Base-by-base conservation (phyloP, 805 yeast genomes). In the Candida boleticola region DNA sequence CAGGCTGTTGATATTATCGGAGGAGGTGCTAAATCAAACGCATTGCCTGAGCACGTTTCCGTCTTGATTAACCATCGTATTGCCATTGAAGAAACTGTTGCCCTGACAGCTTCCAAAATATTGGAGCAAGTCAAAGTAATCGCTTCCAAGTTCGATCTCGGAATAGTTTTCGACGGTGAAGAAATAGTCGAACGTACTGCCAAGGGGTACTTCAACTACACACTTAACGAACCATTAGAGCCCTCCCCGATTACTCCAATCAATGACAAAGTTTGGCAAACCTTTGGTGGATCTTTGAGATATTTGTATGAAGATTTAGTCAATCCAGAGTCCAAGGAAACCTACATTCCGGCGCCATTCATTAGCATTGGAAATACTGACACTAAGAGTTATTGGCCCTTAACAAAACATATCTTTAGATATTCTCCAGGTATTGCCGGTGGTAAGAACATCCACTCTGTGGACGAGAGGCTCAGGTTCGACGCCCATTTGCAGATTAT, bases 21-120 rank as follows among this genome's bases (percentile, higher is more conserved):
- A 5, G 80, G 80, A 9, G 81, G 80, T 1, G 67, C 61, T n/a
- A 76, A 76, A 50, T 54, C 72, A 1, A 76, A 76, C 48, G 77
- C 79, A 1, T 61, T 76, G 20, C 80, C 81, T 1, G 79, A 76
- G 45, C 63, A 63, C 49, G 79, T 66, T 5, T 61, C 64, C 5
- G 60, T 71, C 3, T 52, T 63, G 18, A 65, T 75, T 16, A 74
- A 76, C 54, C 72, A 72, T 29, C 54, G 81, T 39, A 66, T 76
- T 36, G 73, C 78, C 2, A 52, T 74, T 19, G 81, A 73, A 45
- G 66, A 65, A 37, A 43, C 68, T 5, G 68, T 73, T 10, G 52
- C 51, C 3, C 48, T 55, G 21, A 66, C 70, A 0, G 51, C 56
- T 2, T 46, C 58, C 3, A 72, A 71, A 41, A 51, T 70, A 18